Conservation (phyloP, 192 early-diverging fungal genomes). For the Piromyces finnis region DNA sequence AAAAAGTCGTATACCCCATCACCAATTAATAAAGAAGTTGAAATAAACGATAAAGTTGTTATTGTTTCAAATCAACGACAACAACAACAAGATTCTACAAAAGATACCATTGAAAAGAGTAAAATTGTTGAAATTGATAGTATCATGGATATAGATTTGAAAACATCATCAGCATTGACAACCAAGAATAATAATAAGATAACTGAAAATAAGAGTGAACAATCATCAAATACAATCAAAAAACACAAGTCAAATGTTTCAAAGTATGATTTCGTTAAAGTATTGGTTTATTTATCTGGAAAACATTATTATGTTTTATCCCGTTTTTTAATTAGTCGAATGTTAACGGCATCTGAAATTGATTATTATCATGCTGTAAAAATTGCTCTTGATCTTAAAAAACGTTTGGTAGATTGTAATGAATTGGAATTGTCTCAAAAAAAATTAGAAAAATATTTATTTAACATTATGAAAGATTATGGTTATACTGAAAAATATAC, state of each 20-base stretch:
- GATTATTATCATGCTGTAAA: background rate
- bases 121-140: too few relatives aligned
- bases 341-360: background rate
- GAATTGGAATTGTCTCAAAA: background rate
- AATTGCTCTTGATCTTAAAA: background rate
- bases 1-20: too few relatives aligned
- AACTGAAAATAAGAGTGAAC: too few relatives aligned
- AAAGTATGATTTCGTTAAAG: background rate
- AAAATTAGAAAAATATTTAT: background rate
- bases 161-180: too few relatives aligned
- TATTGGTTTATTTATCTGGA: background rate
- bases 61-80: too few relatives aligned
- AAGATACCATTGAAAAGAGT: too few relatives aligned
- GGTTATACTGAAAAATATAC: background rate
- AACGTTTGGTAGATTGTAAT: background rate
- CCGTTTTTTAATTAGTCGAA: background rate
- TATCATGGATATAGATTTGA: too few relatives aligned
- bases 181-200: too few relatives aligned
- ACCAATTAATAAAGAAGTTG: too few relatives aligned
- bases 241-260: background rate
- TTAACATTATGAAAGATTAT: background rate
- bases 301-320: background rate
- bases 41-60: too few relatives aligned
- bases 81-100: too few relatives aligned
- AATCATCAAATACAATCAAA: background rate